These are phyloP conservation scores for Chlamydomonas sphaeroides DNA, from an alignment of 139 green algal genomes.

Conservation along the genomic window DNA sequence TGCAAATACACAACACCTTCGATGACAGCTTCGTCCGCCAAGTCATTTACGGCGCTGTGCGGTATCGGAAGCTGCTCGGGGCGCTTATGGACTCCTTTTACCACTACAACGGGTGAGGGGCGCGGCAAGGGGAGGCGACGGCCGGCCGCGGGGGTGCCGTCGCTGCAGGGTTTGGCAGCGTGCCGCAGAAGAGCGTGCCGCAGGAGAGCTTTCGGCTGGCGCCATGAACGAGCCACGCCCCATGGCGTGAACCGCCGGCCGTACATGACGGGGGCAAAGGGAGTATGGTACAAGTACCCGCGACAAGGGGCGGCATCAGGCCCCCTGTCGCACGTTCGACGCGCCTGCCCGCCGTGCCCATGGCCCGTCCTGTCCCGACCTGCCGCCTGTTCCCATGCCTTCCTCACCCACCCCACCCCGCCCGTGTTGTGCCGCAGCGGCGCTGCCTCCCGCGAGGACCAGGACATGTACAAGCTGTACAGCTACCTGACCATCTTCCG, in stretches of 20 bases:
- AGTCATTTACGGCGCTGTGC: conserved; percentile 62
- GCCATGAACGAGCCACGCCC: too few relatives aligned
- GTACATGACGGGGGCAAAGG: too few relatives aligned
- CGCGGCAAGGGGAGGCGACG: background rate
- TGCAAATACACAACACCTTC: conserved; percentile 49
- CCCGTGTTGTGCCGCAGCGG: conserved; percentile 43
- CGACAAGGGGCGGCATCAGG: too few relatives aligned
- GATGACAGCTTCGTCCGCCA: conserved; percentile 64
- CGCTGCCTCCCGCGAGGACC: conserved; percentile 53
- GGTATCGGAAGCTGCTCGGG: conserved; percentile 56
- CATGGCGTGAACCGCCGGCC: too few relatives aligned
- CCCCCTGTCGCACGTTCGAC: too few relatives aligned
- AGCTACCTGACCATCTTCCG: conserved; percentile 66
- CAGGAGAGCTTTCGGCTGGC: too few relatives aligned
- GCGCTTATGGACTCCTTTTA: conserved; percentile 67
- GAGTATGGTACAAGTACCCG: too few relatives aligned
- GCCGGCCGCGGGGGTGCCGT: too few relatives aligned
- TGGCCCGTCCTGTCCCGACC: too few relatives aligned
- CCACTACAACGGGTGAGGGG: conserved; percentile 56
- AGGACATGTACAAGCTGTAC: conserved; percentile 65
- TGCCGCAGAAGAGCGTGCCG: too few relatives aligned
- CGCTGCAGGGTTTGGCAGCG: too few relatives aligned
- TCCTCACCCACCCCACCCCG: background rate
- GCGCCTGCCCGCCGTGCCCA: background rate
- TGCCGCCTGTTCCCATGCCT: background rate